Evolutionary conservation across 306 rosid genomes (phyloP), one percentile per base, ranked within the genome.

Genomic region (Ceratonia siliqua): DNA sequence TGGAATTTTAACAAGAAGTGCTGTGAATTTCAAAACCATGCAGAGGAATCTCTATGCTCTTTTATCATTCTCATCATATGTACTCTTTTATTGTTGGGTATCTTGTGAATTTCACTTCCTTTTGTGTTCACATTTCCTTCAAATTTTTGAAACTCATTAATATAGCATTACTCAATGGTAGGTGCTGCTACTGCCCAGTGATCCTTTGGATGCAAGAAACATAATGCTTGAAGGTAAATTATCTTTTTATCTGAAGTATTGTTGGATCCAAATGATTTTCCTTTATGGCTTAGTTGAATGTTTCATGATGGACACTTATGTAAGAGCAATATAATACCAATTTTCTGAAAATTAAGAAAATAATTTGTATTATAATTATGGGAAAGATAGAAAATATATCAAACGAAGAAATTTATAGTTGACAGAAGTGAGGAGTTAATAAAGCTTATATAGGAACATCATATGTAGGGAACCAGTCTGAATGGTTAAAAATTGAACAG

Each of bases 191-290:
- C 92, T 94, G 70, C 99, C 99, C 59, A 88, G 86, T 62, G 99
- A 94, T 85, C 97, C 99, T 81, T 87, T 94, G 69, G 99, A 94
- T 85, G 96, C 88, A 25, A 92, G 95, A 85, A 94, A 94, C 82
- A 94, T 94, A 58, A 80, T 94, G 97, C 91, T 94, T 68, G 99
- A 94, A 92, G 99, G 99, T 94, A 83, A 74, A 65, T 6, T 17
- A 8, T 76, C 70, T 78, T 71, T 63, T 70, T 73, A 75, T 46
- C 15, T 49, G 72, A 25, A n/a, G 28, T 27, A 6, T 68, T 68
- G 36, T 78, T 68, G 68, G 27, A 52, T 36, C 43, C 42, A 36
- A 63, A 41, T 70, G 28, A 56, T 68, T 61, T 80, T 39, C 62
- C 43, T 54, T 61, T 27, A 20, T 72, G 49, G 66, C 33, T 53